A percentile compares a stretch with the other conserved stretches of the same genome.
These are phyloP conservation scores for Auriscalpium microsporum DNA, from an alignment of 768 basidiomycete genomes.

Conservation along the genomic window DNA sequence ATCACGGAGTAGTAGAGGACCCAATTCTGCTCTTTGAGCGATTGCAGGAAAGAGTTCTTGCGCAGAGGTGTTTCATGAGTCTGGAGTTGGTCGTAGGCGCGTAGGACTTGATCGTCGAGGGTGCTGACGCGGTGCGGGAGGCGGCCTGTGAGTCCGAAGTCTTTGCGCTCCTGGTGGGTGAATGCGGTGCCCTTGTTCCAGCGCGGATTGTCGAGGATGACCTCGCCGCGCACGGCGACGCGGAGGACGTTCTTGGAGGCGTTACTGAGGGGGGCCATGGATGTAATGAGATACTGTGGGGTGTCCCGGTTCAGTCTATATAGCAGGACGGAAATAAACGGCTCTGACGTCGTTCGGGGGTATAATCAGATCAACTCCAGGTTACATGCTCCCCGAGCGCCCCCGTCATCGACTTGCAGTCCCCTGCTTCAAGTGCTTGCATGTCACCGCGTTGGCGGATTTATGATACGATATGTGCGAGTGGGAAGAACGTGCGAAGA, in stretches of 20 bases:
- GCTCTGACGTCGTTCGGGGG: not conserved
- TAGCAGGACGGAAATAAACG: not conserved
- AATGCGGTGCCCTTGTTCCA: slow-evolving; percentile 83
- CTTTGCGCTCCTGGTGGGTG: slow-evolving; percentile 53
- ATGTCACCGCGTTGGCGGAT: not conserved
- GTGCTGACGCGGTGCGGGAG: slow-evolving; percentile 32
- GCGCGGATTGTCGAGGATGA: slow-evolving; percentile 54
- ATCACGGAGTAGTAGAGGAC: slow-evolving; percentile 68
- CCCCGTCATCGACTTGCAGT: not conserved
- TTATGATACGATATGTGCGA: not conserved
- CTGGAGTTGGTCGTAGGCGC: slow-evolving; percentile 61
- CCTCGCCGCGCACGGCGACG: slow-evolving; percentile 53
- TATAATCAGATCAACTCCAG: too few species aligned
- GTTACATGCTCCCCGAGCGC: not conserved
- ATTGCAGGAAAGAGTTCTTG: slow-evolving; percentile 74
- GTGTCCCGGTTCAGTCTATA: not conserved
- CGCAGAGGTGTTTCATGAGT: slow-evolving; percentile 31
- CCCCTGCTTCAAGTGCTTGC: not conserved
- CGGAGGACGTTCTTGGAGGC: slow-evolving; percentile 15
- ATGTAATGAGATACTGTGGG: not conserved
- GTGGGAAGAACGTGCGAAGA: not conserved
- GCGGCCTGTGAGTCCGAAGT: slow-evolving; percentile 47
- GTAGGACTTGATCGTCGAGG: slow-evolving; percentile 66
- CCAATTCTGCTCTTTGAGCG: slow-evolving; percentile 73
- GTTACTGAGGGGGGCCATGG: not conserved